Percentiles rank a stretch among this genome's conserved stretches.
phyloP scores from a whole-genome alignment of 1,139 yeast genomes.

The Arxiozyma slooffiae region DNA sequence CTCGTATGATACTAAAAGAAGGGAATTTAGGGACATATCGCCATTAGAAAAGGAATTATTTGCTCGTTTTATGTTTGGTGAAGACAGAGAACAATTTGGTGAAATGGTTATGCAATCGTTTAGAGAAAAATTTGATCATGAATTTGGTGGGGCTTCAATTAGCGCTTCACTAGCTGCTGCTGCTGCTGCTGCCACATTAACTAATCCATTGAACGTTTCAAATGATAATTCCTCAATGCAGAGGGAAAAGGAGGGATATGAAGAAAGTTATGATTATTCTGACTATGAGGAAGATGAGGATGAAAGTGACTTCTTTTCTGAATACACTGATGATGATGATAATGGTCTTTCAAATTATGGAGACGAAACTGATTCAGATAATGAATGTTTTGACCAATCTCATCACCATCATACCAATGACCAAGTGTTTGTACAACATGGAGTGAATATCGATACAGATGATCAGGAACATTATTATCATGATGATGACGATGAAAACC shows the following conservation, averaged over 20 bases:
- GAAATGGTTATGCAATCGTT: conserved; percentile 22
- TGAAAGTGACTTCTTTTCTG: conserved; percentile 16
- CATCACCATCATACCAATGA: conserved; percentile 12
- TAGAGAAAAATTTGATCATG: conserved; percentile 19
- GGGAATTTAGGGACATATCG: conserved; percentile 20
- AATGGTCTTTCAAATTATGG: conserved; percentile 13
- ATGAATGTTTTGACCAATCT: conserved; percentile 6
- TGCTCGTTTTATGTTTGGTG: conserved; percentile 27
- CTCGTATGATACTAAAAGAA: conserved; percentile 21
- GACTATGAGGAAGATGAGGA: conserved; percentile 22
- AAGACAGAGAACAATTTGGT: conserved; percentile 21
- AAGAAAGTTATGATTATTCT: conserved; percentile 19
- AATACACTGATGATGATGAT: conserved; percentile 16
- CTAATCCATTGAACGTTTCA: conserved; percentile 8
- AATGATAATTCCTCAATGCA: not conserved
- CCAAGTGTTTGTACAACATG: conserved; percentile 17
- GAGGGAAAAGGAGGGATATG: conserved; percentile 11
- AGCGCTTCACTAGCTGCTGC: conserved; percentile 22
- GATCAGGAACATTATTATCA: conserved; percentile 21
- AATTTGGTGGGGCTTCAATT: conserved; percentile 17
- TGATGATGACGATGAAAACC: conserved; percentile 29
- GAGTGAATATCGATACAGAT: conserved; percentile 23
- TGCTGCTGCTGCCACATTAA: conserved; percentile 18
- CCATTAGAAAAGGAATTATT: conserved; percentile 25
- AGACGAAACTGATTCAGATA: conserved; percentile 1